Conservation (phyloP, 208 protist species). For the Trypanosoma cruzi region DNA sequence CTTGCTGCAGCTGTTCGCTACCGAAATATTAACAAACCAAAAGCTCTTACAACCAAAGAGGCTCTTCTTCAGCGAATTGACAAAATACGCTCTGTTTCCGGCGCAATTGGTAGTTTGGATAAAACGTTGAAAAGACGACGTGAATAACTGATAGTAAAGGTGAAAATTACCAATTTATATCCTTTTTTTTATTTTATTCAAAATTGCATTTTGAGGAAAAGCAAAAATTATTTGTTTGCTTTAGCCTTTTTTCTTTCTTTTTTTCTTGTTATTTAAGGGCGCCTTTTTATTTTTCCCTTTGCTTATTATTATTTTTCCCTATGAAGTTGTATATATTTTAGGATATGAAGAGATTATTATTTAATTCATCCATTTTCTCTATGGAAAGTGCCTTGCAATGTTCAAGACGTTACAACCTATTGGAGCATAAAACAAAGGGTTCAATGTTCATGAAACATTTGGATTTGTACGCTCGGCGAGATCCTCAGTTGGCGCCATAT, state of each 20-base stretch:
- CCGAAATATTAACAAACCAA: constrained; percentile 62
- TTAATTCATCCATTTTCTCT: background rate
- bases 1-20: constrained; percentile 56
- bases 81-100: constrained; percentile 16
- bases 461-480: constrained; percentile 88
- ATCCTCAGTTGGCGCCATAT: constrained; percentile 88
- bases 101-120: background rate
- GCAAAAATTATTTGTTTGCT: constrained; percentile 6
- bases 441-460: constrained; percentile 90
- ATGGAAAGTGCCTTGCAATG: constrained; percentile 20
- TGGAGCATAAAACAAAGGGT: constrained; percentile 87
- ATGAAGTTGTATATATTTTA: background rate
- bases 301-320: too few relatives aligned
- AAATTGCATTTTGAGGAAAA: constrained; percentile 1
- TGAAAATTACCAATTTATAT: too few relatives aligned
- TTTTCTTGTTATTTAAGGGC: constrained; percentile 6
- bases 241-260: constrained; percentile 1
- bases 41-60: constrained; percentile 55
- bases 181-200: too few relatives aligned
- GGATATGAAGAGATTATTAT: constrained; percentile 23
- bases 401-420: constrained; percentile 53
- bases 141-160: constrained; percentile 19
- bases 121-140: constrained; percentile 20
- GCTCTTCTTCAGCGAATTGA: constrained; percentile 61
- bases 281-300: too few relatives aligned